Evolutionary conservation across 495 filamentous ascomycete genomes (phyloP), one percentile per base, ranked within the genome.

Genomic region (Penicillium salamii): DNA sequence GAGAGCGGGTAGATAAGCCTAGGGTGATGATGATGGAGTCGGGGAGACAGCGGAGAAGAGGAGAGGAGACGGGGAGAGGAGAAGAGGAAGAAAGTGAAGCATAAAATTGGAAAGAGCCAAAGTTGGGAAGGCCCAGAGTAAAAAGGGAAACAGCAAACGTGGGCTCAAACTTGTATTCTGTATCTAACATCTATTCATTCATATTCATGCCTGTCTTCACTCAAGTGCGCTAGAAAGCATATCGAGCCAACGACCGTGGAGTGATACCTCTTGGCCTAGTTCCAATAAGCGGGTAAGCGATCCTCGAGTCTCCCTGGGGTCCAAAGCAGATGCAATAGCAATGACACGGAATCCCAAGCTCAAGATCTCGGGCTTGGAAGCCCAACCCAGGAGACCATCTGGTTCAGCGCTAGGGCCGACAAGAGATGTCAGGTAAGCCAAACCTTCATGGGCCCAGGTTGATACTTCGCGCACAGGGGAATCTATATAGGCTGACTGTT

Each of bases 301-400:
- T 46, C 6, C n/a, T 7, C 20, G 43, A 57, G 41, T 68, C 67
- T 0, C 39, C 64, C 9, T 68, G 66, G 79, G 80, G 13, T 65
- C 66, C 17, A 82, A 58, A 35, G 83, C 52, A 17, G 58, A 57
- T 1, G 68, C 63, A 31, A 74, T 55, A 7, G 50, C 57, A 44
- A 75, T 66, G 8, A 91, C 54, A 11, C 84, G 71, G 38, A 85
- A 74, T 19, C 82, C 85, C 31, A 90, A 66, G 0, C 80, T 76
- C 60, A 89, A 93, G 2, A 83, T 78, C 50, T 88, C 82, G 12
- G 87, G 78, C 54, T 86, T 87, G 3, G 84, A 81, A 3, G 78
- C 79, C 87, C 85, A 90, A 23, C 88, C 88, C 17, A 91, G 57
- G 18, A 84, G 73, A 2, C 87, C 85, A 67, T 90, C 87, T 6